Base-by-base conservation (phyloP, 202 grass and related monocot genomes). In the Cymbopogon flexuosus region DNA sequence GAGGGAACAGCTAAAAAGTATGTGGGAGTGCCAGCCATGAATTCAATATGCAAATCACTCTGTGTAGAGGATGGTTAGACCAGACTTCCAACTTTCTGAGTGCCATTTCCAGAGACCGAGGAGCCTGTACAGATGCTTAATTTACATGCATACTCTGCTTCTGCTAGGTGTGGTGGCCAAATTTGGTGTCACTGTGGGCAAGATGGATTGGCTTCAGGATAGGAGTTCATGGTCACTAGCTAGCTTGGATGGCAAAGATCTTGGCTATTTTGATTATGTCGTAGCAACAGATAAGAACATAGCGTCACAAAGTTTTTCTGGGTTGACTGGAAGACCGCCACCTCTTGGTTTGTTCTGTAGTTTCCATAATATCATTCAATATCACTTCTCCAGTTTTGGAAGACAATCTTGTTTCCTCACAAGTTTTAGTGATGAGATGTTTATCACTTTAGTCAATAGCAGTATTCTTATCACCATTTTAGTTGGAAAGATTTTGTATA, bases 1-100 rank as follows among this genome's bases (percentile, higher is more conserved):
- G 90, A 93, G 70, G 88, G 62, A 74, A 68, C 52, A 52, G 57
- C 34, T 37, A 92, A 88, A 82, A 97, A 94, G 65, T 98, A 91
- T 88, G 95, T 98, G 7, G 92, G 90, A 75, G 76, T 91, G 49
- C 92, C 92, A 69, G 84, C 79, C 75, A 98, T 98, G 95, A 98
- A 93, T 82, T 89, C 92, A 18, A 85, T 94, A 77, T 94, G 95
- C 84, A 94, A 98, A 91, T 79, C 86, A 31, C 86, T 97, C 51
- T 98, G 95, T 61, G 45, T 30, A 78, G 82, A 89, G 73, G 83
- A 84, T 78, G 95, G 95, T 98, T 83, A 85, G 88, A 60, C 34
- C 62, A 68, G 13, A 58, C 21, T 57, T 31, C 4, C 14, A 68
- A 62, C 35, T 59, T 19, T 64, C 21, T 27, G 10, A 70, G 12